A percentile compares a stretch with the other conserved stretches of the same genome.
Evolutionary conservation across 495 filamentous ascomycete species (phyloP).

Genomic region (Stereocaulon alpinum): DNA sequence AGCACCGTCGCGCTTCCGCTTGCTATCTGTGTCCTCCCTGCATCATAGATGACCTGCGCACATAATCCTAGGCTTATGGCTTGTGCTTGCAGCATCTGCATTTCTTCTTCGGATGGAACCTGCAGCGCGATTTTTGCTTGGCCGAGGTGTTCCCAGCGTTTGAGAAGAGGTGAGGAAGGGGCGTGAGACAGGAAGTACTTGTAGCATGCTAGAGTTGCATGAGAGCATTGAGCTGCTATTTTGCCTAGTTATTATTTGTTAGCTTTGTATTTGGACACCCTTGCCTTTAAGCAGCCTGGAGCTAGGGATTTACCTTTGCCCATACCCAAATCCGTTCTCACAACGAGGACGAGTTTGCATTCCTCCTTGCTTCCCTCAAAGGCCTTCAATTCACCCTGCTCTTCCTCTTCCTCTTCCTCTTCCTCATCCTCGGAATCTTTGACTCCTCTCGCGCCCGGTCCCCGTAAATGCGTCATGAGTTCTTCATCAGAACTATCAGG

Average conservation of each 20-base stretch:
- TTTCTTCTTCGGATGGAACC: constrained; percentile 68
- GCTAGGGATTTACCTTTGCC: constrained; percentile 56
- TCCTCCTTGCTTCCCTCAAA: constrained; percentile 56
- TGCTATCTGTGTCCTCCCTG: constrained; percentile 96
- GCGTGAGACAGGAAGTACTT: constrained; percentile 58
- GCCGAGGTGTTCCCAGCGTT: constrained; percentile 71
- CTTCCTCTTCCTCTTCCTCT: constrained; percentile 5
- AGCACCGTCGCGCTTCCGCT: constrained; percentile 82
- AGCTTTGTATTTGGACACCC: neutral
- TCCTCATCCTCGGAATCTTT: constrained; percentile 13
- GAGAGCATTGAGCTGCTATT: constrained; percentile 92
- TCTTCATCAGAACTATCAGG: constrained; percentile 37
- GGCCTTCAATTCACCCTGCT: constrained; percentile 34
- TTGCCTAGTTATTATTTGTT: constrained; percentile 56
- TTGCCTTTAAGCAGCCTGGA: too few relatives aligned
- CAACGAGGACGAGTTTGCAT: constrained; percentile 88
- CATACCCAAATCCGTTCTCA: constrained; percentile 91
- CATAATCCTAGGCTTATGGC: constrained; percentile 75
- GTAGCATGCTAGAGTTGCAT: constrained; percentile 95
- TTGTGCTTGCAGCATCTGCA: constrained; percentile 47
- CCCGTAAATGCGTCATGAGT: constrained; percentile 18
- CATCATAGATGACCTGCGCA: constrained; percentile 82
- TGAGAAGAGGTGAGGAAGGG: constrained; percentile 53
- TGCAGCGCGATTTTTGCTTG: constrained; percentile 92
- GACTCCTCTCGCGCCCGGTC: constrained; percentile 23